Evolutionary conservation across 2,329 filamentous ascomycete genomes (phyloP).

Genomic region (Esteya vermicola): DNA sequence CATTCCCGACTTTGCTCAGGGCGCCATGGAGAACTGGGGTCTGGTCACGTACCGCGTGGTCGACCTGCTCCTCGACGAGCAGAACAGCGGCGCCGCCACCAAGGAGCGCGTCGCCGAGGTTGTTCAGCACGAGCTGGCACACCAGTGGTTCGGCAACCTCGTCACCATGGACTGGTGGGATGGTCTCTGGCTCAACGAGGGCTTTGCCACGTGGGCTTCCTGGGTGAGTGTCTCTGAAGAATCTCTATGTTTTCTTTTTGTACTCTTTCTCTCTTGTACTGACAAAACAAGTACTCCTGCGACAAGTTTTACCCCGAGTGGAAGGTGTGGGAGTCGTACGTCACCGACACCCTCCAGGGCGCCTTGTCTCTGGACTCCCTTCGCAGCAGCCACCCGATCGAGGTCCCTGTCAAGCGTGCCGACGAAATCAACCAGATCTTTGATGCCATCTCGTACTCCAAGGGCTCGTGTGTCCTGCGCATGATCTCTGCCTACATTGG

Average conservation of each 20-base stretch:
- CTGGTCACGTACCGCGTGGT: constrained; percentile 90
- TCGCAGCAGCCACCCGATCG: constrained; percentile 89
- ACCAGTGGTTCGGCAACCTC: constrained; percentile 87
- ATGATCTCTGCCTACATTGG: constrained; percentile 96
- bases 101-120: constrained; percentile 92
- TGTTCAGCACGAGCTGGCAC: constrained; percentile 89
- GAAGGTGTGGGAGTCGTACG: constrained; percentile 95
- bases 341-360: constrained; percentile 81
- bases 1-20: constrained; percentile 88
- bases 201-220: constrained; percentile 81
- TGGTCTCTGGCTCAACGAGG: constrained; percentile 80
- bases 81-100: constrained; percentile 72
- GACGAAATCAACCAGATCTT: constrained; percentile 98
- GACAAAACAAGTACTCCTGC: constrained; percentile 72
- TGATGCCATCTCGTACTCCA: constrained; percentile 93
- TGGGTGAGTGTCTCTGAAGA: too few species aligned
- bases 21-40: constrained; percentile 98
- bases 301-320: constrained; percentile 94
- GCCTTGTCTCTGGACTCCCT: constrained; percentile 80
- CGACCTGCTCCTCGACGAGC: constrained; percentile 80
- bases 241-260: too few species aligned
- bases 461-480: constrained; percentile 86
- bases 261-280: too few species aligned
- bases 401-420: constrained; percentile 87
- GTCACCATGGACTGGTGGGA: constrained; percentile 96